A percentile compares a stretch with the other conserved stretches of the same genome.
phyloP scores from a whole-genome alignment of 768 basidiomycete genomes.

The Hemileccinum rubropunctum region DNA sequence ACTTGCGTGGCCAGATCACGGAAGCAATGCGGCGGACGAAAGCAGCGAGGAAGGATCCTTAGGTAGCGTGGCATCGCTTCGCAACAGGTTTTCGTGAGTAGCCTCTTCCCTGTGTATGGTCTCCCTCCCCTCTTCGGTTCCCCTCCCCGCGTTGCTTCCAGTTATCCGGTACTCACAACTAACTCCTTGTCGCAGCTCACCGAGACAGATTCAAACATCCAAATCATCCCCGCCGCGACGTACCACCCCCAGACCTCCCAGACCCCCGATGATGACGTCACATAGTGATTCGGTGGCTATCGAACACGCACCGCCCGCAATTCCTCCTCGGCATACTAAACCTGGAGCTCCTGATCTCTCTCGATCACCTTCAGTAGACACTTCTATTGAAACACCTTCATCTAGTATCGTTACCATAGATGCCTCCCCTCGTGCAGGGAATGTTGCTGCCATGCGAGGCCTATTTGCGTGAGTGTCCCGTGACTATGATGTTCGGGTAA shows the following conservation, averaged over 20 bases:
- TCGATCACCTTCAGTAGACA: slow-evolving; percentile 2
- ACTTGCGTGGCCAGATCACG: neutral
- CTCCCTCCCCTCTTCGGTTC: neutral
- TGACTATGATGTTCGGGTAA: neutral
- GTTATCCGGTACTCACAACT: neutral
- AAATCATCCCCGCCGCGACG: slow-evolving; percentile 17
- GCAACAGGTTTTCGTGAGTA: slow-evolving; percentile 50
- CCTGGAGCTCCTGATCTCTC: slow-evolving; percentile 2
- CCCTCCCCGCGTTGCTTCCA: neutral
- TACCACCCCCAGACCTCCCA: slow-evolving; percentile 13
- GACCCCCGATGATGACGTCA: slow-evolving; percentile 18
- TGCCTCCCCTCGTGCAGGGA: slow-evolving; percentile 13
- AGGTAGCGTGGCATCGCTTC: slow-evolving; percentile 40
- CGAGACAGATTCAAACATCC: neutral
- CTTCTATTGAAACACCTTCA: neutral
- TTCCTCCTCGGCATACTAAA: slow-evolving; percentile 20
- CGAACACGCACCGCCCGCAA: slow-evolving; percentile 11
- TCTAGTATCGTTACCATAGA: neutral
- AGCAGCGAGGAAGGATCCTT: slow-evolving; percentile 14
- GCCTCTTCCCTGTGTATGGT: neutral
- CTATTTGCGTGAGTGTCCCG: slow-evolving; percentile 25
- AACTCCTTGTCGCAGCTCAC: slow-evolving; percentile 10
- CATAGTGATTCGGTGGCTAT: slow-evolving; percentile 16
- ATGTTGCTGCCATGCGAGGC: slow-evolving; percentile 40
- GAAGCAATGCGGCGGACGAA: slow-evolving; percentile 5